Percentiles rank a stretch among this genome's conserved stretches.
Conservation (phyloP, 805 yeast genomes). For the Candida maris region DNA sequence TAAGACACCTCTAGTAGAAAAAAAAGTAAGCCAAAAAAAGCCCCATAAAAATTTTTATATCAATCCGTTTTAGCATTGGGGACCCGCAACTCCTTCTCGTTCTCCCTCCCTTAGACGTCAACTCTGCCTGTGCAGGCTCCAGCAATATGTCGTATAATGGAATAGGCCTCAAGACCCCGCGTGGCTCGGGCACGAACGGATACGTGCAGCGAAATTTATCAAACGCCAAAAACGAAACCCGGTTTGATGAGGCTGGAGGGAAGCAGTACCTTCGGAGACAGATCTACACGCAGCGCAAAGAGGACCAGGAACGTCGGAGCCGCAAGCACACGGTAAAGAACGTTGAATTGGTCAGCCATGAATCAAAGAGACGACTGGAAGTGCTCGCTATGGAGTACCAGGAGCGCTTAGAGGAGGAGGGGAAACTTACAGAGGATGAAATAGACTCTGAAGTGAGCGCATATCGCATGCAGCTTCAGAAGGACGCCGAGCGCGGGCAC, state of each 20-base stretch:
- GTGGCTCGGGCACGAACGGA: constrained; percentile 66
- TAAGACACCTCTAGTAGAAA: too few relatives aligned
- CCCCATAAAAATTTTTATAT: too few relatives aligned
- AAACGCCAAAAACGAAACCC: constrained; percentile 17
- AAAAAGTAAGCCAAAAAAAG: too few relatives aligned
- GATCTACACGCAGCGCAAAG: constrained; percentile 8
- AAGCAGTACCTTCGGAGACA: constrained; percentile 39
- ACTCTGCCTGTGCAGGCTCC: too few relatives aligned
- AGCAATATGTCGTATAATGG: constrained; percentile 55
- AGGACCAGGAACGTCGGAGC: constrained; percentile 10
- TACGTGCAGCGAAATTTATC: constrained; percentile 47
- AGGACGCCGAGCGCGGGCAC: too few relatives aligned
- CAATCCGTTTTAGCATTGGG: too few relatives aligned
- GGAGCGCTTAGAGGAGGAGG: constrained; percentile 49
- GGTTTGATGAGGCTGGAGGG: constrained; percentile 27
- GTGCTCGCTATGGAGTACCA: constrained; percentile 47
- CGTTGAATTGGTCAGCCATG: constrained; percentile 33
- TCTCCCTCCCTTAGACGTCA: too few relatives aligned
- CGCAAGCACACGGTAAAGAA: constrained; percentile 13
- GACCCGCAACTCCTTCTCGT: too few relatives aligned
- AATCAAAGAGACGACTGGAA: constrained; percentile 37
- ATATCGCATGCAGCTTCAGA: too few relatives aligned
- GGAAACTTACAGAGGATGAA: constrained; percentile 34
- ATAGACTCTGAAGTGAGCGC: constrained; percentile 31
- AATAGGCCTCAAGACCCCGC: constrained; percentile 51